Evolutionary conservation across 2,329 filamentous ascomycete genomes (phyloP).

Genomic region (Endoconidiophora polonica): DNA sequence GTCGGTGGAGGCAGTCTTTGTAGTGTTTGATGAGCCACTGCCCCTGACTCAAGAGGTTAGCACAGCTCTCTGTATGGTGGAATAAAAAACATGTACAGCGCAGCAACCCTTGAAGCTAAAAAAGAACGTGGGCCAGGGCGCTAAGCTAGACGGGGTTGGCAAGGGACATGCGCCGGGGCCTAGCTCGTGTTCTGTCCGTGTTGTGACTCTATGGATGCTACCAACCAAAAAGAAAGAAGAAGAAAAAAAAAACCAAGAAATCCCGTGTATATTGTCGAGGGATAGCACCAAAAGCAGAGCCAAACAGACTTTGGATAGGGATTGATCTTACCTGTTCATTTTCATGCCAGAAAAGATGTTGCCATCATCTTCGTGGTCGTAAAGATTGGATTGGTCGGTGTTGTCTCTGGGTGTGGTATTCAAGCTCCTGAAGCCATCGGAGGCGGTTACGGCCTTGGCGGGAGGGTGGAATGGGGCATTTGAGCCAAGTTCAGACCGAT

Average conservation of each 20-base stretch:
- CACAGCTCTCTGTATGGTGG: background rate
- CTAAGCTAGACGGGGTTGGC: slow-evolving; percentile 3
- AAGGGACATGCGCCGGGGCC: slow-evolving; percentile 7
- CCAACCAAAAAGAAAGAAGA: background rate
- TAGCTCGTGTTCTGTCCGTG: slow-evolving; percentile 4
- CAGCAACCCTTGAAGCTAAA: slow-evolving; percentile 3
- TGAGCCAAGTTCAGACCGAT: slow-evolving; percentile 26
- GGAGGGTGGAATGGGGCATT: slow-evolving; percentile 1
- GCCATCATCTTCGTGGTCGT: slow-evolving; percentile 31
- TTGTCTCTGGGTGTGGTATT: slow-evolving; percentile 16
- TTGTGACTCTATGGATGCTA: slow-evolving; percentile 3
- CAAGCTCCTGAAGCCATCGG: slow-evolving; percentile 35
- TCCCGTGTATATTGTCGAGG: too few species aligned
- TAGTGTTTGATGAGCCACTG: slow-evolving; percentile 40
- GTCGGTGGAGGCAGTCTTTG: slow-evolving; percentile 41
- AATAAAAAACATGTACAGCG: background rate
- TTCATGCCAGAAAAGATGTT: slow-evolving; percentile 43
- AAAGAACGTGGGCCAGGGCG: background rate
- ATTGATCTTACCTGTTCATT: slow-evolving; percentile 33
- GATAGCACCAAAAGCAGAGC: background rate
- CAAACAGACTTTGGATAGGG: background rate
- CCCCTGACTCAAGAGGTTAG: slow-evolving; percentile 14
- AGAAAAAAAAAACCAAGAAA: background rate
- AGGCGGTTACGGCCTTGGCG: slow-evolving; percentile 14
- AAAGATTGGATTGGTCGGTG: slow-evolving; percentile 20